Percentiles rank a stretch among this genome's conserved stretches.
phyloP scores from a whole-genome alignment of 257 asterid genomes.

The Capsicum chinense region DNA sequence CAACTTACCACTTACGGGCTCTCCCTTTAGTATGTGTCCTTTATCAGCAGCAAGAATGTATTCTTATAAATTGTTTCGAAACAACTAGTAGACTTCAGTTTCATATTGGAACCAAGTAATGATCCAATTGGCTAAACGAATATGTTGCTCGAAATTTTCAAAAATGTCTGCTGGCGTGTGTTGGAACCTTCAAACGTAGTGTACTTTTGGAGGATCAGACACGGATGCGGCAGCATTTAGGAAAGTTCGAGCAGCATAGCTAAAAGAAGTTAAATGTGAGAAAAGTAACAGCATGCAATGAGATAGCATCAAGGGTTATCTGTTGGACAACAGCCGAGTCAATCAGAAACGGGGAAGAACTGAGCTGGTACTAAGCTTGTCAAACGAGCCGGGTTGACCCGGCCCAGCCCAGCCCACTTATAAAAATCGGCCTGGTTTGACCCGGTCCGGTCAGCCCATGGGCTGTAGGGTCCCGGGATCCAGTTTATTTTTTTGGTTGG shows the following conservation, averaged over 20 bases:
- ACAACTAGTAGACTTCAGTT: neutral
- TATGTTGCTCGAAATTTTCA: neutral
- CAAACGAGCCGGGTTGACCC: too few relatives aligned
- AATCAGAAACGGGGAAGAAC: neutral
- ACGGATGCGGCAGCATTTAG: neutral
- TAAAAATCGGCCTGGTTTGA: too few relatives aligned
- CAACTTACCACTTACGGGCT: neutral
- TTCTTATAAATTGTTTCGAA: neutral
- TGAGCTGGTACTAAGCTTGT: neutral
- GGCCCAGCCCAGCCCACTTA: too few relatives aligned
- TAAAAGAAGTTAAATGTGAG: neutral
- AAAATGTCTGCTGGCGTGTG: neutral
- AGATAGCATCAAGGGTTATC: neutral
- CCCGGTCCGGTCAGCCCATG: too few relatives aligned
- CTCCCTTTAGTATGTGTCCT: neutral
- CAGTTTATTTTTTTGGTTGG: too few relatives aligned
- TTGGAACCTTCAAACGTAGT: neutral
- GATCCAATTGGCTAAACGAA: neutral
- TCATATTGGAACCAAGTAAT: neutral
- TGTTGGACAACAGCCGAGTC: neutral
- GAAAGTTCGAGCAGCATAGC: neutral
- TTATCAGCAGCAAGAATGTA: neutral
- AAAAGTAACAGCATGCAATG: neutral
- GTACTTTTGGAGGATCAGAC: neutral
- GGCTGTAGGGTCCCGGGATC: too few relatives aligned